A percentile compares a stretch with the other conserved stretches of the same genome.
Evolutionary conservation across 2,329 filamentous ascomycete genomes (phyloP).

Genomic region (Stagonosporopsis cucurbitacearum): DNA sequence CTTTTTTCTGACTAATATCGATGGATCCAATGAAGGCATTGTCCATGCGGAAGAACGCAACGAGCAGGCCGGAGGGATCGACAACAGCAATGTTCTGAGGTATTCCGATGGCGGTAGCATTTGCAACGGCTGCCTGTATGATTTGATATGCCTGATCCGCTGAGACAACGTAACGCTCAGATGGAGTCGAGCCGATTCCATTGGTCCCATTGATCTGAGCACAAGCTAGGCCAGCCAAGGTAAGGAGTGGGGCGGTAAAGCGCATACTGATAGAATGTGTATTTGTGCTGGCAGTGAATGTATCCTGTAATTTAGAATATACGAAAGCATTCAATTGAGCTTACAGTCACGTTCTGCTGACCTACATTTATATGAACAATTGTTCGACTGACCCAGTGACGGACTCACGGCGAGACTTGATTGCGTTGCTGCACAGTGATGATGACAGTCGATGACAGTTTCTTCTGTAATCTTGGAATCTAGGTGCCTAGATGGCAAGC

Average conservation of each 20-base stretch:
- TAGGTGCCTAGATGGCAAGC: conserved; percentile 1
- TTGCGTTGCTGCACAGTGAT: background rate
- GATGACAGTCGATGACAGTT: background rate
- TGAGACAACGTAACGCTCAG: conserved; percentile 27
- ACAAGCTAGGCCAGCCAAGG: conserved; percentile 17
- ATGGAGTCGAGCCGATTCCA: conserved; percentile 30
- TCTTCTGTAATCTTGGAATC: background rate
- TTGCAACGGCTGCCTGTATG: conserved; percentile 27
- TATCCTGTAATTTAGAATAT: background rate
- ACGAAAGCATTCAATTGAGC: background rate
- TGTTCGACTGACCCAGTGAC: background rate
- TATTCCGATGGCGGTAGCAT: conserved; percentile 32
- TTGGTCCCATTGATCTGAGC: conserved; percentile 32
- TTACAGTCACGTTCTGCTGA: background rate
- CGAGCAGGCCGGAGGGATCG: conserved; percentile 36
- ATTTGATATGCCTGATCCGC: conserved; percentile 34
- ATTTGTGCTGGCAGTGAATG: background rate
- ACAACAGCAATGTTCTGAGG: conserved; percentile 41
- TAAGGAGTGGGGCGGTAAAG: conserved; percentile 10
- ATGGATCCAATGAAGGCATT: conserved; percentile 38
- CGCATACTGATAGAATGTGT: conserved; percentile 2
- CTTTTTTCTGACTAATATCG: conserved; percentile 40
- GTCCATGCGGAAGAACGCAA: conserved; percentile 40
- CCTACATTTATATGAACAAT: background rate
- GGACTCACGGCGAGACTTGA: background rate